phyloP scores from a whole-genome alignment of 2,329 filamentous ascomycete genomes.

The Aspergillus ustus region DNA sequence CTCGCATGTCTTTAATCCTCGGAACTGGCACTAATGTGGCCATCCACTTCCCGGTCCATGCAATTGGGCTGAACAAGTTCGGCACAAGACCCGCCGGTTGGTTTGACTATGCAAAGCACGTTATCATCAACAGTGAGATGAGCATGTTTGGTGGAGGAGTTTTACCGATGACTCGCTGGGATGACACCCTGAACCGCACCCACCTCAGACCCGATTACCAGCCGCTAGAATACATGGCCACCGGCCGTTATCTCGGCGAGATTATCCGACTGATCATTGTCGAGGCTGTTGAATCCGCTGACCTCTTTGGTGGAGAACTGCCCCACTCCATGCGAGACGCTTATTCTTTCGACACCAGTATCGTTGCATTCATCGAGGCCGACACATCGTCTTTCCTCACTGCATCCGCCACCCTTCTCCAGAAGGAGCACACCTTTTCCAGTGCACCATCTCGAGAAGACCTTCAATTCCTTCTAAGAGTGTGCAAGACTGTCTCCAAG shows the following conservation, averaged over 20 bases:
- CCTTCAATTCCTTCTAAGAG: slow-evolving; percentile 58
- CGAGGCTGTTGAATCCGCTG: slow-evolving; percentile 61
- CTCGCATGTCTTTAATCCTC: slow-evolving; percentile 66
- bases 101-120: slow-evolving; percentile 61
- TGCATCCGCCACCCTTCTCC: slow-evolving; percentile 51
- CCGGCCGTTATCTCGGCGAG: slow-evolving; percentile 67
- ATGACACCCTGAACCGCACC: slow-evolving; percentile 61
- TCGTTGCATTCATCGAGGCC: slow-evolving; percentile 61
- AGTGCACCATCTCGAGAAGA: slow-evolving; percentile 54
- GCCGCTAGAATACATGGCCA: slow-evolving; percentile 67
- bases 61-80: slow-evolving; percentile 61
- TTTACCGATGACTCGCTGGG: slow-evolving; percentile 64
- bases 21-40: slow-evolving; percentile 69
- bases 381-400: slow-evolving; percentile 46
- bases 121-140: slow-evolving; percentile 68
- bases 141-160: slow-evolving; percentile 67
- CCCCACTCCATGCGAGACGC: slow-evolving; percentile 60
- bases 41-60: slow-evolving; percentile 62
- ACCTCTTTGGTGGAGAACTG: slow-evolving; percentile 61
- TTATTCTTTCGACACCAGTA: slow-evolving; percentile 64
- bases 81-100: slow-evolving; percentile 58
- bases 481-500: slow-evolving; percentile 59
- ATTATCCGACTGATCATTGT: slow-evolving; percentile 65
- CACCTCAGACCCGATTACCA: slow-evolving; percentile 67
- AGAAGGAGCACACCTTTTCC: slow-evolving; percentile 56